Base-by-base conservation (phyloP, 495 filamentous ascomycete species). In the Hypoxylon subgilvum region DNA sequence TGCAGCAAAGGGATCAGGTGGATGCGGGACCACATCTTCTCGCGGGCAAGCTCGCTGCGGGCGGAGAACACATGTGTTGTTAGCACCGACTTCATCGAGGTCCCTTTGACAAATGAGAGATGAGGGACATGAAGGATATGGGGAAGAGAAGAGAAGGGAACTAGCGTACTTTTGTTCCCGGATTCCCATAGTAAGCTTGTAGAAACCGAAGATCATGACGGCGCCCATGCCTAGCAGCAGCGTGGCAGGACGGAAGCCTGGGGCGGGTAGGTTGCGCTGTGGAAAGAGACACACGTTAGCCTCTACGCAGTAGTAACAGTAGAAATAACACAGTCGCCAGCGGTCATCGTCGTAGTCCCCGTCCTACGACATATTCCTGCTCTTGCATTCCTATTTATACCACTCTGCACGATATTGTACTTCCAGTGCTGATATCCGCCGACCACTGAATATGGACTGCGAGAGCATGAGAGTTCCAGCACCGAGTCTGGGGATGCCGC, bases 21-120 rank as follows among this genome's bases (percentile, higher is more conserved):
- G 65, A 97, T 92, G 63, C 94, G 88, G 36, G 87, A 81, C 94
- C 94, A 98, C 83, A 96, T 92, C 80, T 98, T 98, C 69, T 98
- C 94, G 38, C 94, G 90, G 46, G 86, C 89, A 56, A 95, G 88
- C 71, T 98, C 94, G 69, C 93, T 97, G 63, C n/a, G n/a, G 16
- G 5, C 9, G 21, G 19, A 34, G 16, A 28, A 52, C 47, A 9
- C 12, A 6, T 18, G 19, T 18, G 19, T 18, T 4, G 28, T 66
- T 36, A 66, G 57, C 13, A 44, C 34, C 14, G 9, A 18, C 5
- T 18, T 13, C 8, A n/a, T n/a, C n/a, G n/a, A n/a, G n/a, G n/a
- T n/a, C n/a, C n/a, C n/a, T n/a, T n/a, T n/a, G 12, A 10, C 27
- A 30, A 10, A 30, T 5, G 5, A 30, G 27, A 30, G 27, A 5